Percentiles rank a stretch among this genome's conserved stretches.
Evolutionary conservation across 2,329 filamentous ascomycete species (phyloP).

Genomic region (Nectriaceae sp.): DNA sequence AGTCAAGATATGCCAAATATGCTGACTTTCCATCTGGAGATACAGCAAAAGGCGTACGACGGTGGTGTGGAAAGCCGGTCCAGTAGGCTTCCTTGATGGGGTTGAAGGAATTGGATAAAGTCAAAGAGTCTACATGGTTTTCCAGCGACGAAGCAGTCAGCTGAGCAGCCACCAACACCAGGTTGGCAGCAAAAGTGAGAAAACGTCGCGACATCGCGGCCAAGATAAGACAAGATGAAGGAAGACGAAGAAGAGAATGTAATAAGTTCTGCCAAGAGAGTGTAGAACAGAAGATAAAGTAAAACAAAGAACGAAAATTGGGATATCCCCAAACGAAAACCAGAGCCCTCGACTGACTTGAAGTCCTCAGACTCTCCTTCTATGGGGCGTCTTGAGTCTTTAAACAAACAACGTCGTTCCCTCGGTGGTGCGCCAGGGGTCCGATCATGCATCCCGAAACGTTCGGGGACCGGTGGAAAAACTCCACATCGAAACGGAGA

Average conservation of each 20-base stretch:
- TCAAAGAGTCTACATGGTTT: constrained; percentile 42
- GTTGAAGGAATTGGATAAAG: constrained; percentile 54
- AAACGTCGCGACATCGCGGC: constrained; percentile 24
- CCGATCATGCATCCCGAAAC: constrained; percentile 11
- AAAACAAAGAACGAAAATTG: constrained; percentile 27
- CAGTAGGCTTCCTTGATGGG: constrained; percentile 62
- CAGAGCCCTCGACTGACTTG: constrained; percentile 6
- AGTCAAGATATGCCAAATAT: constrained; percentile 62
- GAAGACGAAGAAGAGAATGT: constrained; percentile 7
- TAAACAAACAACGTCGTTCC: constrained; percentile 10
- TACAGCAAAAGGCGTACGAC: constrained; percentile 62
- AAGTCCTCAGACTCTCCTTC: constrained; percentile 12
- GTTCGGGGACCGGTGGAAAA: constrained; percentile 21
- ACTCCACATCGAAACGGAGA: constrained; percentile 10
- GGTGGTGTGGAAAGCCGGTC: constrained; percentile 62
- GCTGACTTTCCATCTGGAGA: constrained; percentile 61
- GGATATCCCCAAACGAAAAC: constrained; percentile 24
- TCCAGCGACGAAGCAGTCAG: constrained; percentile 28
- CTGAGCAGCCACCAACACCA: constrained; percentile 28
- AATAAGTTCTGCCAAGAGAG: constrained; percentile 14
- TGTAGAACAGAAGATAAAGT: constrained; percentile 21
- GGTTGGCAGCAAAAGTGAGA: constrained; percentile 25
- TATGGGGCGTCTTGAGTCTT: constrained; percentile 13
- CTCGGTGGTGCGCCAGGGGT: constrained; percentile 2
- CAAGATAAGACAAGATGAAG: constrained; percentile 9